These are phyloP conservation scores for Tolypocladium pustulatum DNA, from an alignment of 2,329 filamentous ascomycete species.

Conservation along the genomic window DNA sequence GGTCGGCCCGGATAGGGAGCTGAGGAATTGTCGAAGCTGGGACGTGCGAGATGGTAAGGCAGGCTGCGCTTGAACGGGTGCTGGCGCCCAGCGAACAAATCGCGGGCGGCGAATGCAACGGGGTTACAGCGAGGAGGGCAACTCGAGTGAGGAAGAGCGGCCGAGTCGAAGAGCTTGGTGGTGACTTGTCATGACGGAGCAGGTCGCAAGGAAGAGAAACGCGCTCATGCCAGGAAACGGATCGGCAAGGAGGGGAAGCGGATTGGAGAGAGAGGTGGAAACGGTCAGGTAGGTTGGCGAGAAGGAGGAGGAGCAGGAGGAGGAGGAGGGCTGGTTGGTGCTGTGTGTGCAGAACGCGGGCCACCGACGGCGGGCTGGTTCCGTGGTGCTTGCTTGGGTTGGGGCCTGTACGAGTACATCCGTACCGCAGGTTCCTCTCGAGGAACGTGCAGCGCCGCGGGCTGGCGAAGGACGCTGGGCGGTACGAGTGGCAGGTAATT, in stretches of 20 bases:
- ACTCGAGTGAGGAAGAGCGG: conserved; percentile 2
- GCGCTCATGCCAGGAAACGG: conserved; percentile 4
- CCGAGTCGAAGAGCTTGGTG: conserved; percentile 1
- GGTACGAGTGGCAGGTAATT: too few relatives aligned
- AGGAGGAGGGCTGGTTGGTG: conserved; percentile 1
- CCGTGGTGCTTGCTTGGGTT: conserved; percentile 1
- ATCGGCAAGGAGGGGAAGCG: conserved; percentile 1
- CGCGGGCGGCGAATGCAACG: conserved; percentile 4
- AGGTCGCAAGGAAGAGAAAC: conserved; percentile 1
- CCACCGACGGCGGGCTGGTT: conserved; percentile 1
- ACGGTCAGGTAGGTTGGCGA: not conserved
- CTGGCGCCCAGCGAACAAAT: conserved; percentile 1
- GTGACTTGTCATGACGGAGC: conserved; percentile 9
- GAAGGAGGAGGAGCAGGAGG: not conserved
- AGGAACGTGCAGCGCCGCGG: not conserved
- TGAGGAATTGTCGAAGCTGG: not conserved
- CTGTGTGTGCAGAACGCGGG: conserved; percentile 2
- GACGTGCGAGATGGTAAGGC: conserved; percentile 16
- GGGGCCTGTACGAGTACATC: too few relatives aligned
- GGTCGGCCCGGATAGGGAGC: not conserved
- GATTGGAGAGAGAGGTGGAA: not conserved
- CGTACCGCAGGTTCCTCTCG: not conserved
- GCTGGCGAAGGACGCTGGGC: not conserved
- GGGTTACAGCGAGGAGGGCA: conserved; percentile 5
- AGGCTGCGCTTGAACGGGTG: conserved; percentile 8